These are phyloP conservation scores for Penicillium egyptiacum DNA, from an alignment of 495 filamentous ascomycete genomes.

Conservation along the genomic window DNA sequence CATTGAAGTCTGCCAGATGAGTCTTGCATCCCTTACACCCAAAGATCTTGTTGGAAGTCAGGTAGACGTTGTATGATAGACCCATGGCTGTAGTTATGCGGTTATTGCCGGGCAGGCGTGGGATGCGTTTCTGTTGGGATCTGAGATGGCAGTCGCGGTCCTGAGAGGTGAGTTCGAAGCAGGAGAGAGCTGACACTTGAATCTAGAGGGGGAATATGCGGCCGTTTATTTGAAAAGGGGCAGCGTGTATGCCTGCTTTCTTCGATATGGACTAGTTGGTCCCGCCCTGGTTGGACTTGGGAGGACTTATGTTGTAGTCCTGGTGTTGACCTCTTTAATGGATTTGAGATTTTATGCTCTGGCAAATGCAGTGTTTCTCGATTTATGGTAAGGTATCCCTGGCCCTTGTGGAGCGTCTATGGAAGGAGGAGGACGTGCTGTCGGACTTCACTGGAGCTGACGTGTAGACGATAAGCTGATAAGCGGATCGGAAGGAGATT, in stretches of 20 bases:
- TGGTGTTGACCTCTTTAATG: neutral
- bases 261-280: slow-evolving; percentile 9
- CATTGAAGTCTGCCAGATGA: slow-evolving; percentile 90
- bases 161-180: slow-evolving; percentile 10
- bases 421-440: neutral
- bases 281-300: slow-evolving; percentile 11
- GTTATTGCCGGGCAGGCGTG: slow-evolving; percentile 6
- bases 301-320: slow-evolving; percentile 1
- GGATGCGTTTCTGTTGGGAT: slow-evolving; percentile 5
- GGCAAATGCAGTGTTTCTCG: neutral
- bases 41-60: slow-evolving; percentile 85
- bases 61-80: slow-evolving; percentile 92
- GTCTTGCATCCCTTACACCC: slow-evolving; percentile 96
- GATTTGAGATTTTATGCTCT: neutral
- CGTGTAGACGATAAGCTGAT: slow-evolving; percentile 16
- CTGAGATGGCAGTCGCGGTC: neutral
- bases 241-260: slow-evolving; percentile 9
- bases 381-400: neutral
- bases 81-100: slow-evolving; percentile 61
- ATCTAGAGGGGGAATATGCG: slow-evolving; percentile 3
- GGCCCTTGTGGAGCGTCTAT: slow-evolving; percentile 2
- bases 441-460: slow-evolving; percentile 8
- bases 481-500: slow-evolving; percentile 8
- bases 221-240: slow-evolving; percentile 10
- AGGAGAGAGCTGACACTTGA: slow-evolving; percentile 8